phyloP scores from a whole-genome alignment of 305 asterid genomes.

The Ilex paraguariensis region DNA sequence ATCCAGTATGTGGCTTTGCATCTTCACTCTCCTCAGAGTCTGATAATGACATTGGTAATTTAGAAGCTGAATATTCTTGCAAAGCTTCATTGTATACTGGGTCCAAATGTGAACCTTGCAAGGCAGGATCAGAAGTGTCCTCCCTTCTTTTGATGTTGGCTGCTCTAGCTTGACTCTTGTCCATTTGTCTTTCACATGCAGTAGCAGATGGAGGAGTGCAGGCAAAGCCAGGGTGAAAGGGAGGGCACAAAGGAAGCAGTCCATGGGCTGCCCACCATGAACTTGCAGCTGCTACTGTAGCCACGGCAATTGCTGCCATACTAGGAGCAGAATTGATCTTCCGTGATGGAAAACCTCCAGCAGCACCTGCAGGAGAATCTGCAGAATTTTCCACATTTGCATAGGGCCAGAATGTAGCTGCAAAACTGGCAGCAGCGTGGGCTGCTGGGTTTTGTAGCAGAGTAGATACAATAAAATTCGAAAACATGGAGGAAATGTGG shows the following conservation, averaged over 20 bases:
- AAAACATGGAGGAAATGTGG: constrained; percentile 61
- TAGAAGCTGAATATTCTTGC: constrained; percentile 47
- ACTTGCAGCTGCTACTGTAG: constrained; percentile 94
- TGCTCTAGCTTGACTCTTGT: constrained; percentile 31
- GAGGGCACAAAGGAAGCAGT: constrained; percentile 78
- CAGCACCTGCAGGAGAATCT: constrained; percentile 29
- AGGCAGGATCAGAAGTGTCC: constrained; percentile 34
- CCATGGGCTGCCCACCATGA: constrained; percentile 99
- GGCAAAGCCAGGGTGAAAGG: constrained; percentile 56
- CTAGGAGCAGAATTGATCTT: constrained; percentile 53
- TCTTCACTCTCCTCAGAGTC: constrained; percentile 64
- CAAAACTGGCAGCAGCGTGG: constrained; percentile 88
- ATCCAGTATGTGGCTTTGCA: constrained; percentile 34
- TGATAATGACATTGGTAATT: constrained; percentile 47
- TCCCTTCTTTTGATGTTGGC: constrained; percentile 38
- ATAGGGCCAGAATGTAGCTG: constrained; percentile 72
- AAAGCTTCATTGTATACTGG: constrained; percentile 54
- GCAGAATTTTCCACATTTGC: constrained; percentile 42
- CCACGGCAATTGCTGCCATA: constrained; percentile 81
- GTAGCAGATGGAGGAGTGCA: constrained; percentile 48
- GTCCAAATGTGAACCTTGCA: constrained; percentile 37
- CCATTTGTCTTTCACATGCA: constrained; percentile 27
- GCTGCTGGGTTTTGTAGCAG: constrained; percentile 84
- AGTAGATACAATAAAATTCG: constrained; percentile 72
- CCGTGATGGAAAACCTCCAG: constrained; percentile 37